phyloP scores from a whole-genome alignment of 306 rosid genomes.

The Canavalia gladiata region DNA sequence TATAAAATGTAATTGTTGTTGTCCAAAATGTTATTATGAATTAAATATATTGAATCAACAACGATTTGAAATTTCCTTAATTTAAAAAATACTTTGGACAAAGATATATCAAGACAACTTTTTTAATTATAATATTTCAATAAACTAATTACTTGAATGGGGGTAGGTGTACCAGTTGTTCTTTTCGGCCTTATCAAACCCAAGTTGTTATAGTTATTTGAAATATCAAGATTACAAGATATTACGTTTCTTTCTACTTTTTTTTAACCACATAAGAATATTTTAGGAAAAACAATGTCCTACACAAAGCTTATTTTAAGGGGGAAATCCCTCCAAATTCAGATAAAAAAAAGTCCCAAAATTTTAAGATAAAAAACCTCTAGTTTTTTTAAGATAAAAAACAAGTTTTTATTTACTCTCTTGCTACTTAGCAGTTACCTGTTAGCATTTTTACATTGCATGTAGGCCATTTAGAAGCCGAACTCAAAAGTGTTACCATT shows the following conservation, averaged over 20 bases:
- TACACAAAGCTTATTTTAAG: neutral
- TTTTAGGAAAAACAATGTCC: too few species aligned
- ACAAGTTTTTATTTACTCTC: neutral
- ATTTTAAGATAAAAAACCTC: too few species aligned
- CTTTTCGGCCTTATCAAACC: neutral
- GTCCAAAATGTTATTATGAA: too few species aligned
- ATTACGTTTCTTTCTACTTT: too few species aligned
- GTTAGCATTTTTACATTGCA: neutral
- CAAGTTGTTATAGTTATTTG: neutral
- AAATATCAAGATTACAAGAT: too few species aligned
- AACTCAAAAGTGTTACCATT: conserved; percentile 25
- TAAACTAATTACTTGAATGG: neutral
- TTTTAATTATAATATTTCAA: neutral
- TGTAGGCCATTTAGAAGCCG: neutral
- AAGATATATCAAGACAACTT: neutral
- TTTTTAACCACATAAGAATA: too few species aligned
- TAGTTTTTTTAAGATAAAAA: neutral
- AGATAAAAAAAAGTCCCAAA: too few species aligned
- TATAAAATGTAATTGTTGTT: too few species aligned
- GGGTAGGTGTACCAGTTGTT: neutral
- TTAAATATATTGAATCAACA: too few species aligned
- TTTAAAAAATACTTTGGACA: neutral
- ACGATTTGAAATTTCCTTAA: too few species aligned
- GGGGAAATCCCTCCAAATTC: neutral
- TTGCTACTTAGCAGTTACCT: neutral